These are phyloP conservation scores for Wickerhamiella alocasiicola DNA, from an alignment of 805 yeast genomes.

Conservation along the genomic window DNA sequence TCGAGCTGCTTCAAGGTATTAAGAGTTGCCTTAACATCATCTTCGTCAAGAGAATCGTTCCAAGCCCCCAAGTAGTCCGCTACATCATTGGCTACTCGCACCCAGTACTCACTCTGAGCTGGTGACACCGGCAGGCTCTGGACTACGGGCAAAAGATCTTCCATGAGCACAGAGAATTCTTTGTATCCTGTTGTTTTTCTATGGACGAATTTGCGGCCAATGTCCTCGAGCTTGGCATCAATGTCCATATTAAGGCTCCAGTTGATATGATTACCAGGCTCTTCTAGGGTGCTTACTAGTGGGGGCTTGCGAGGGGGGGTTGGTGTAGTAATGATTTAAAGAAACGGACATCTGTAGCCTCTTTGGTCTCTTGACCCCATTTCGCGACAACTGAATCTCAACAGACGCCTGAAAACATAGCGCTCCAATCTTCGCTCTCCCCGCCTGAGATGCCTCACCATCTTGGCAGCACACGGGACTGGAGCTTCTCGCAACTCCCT, in stretches of 20 bases:
- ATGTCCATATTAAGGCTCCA: constrained; percentile 8
- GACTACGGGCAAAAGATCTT: constrained; percentile 29
- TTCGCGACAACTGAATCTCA: no score
- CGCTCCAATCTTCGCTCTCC: no score
- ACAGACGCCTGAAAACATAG: no score
- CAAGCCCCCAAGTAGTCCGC: constrained; percentile 45
- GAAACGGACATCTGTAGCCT: no score
- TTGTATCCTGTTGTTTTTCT: constrained; percentile 17
- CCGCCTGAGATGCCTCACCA: no score
- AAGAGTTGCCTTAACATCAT: neutral
- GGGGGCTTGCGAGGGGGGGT: no score
- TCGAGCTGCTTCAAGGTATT: neutral
- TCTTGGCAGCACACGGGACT: no score
- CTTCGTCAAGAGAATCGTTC: constrained; percentile 2
- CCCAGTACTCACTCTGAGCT: constrained; percentile 34
- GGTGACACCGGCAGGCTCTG: constrained; percentile 25
- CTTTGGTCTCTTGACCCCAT: no score
- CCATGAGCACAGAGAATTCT: constrained; percentile 16
- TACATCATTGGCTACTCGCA: constrained; percentile 53
- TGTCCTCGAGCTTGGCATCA: constrained; percentile 19
- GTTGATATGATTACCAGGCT: neutral
- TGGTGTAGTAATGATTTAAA: no score
- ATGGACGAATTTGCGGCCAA: constrained; percentile 21
- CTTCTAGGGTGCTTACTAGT: no score
- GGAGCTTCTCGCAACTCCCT: no score